These are phyloP conservation scores for Camellia granthamiana DNA, from an alignment of 148 eudicot species.

Conservation along the genomic window DNA sequence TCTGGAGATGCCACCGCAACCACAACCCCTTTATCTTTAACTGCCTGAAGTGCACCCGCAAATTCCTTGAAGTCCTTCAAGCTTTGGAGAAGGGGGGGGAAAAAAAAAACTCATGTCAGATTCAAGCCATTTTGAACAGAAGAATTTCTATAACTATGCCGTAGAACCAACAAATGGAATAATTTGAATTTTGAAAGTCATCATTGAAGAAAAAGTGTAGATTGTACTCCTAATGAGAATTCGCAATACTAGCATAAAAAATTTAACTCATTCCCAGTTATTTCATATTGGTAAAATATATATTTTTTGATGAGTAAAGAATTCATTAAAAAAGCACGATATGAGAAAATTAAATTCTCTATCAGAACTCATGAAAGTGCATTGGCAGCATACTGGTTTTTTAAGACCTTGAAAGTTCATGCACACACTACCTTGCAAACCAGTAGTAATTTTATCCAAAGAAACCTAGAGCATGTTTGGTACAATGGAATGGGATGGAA, in stretches of 20 bases:
- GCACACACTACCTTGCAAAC: not conserved
- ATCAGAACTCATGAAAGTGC: not conserved
- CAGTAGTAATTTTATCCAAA: too few relatives aligned
- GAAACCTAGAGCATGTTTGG: too few relatives aligned
- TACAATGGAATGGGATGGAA: too few relatives aligned
- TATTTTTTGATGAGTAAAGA: not conserved
- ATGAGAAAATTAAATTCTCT: not conserved
- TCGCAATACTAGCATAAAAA: not conserved
- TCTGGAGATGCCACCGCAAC: constrained; percentile 96
- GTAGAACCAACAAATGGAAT: not conserved
- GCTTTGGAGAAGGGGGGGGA: constrained; percentile 30
- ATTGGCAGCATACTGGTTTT: too few relatives aligned
- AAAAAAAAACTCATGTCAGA: too few relatives aligned
- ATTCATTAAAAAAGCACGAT: too few relatives aligned
- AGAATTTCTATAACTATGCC: not conserved
- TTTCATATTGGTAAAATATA: not conserved
- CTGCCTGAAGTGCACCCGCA: constrained; percentile 65
- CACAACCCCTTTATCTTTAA: constrained; percentile 76
- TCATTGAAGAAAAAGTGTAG: not conserved
- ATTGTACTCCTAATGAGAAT: not conserved
- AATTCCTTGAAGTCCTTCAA: constrained; percentile 87
- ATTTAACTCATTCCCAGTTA: too few relatives aligned
- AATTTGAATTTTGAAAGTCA: not conserved
- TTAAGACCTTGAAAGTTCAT: not conserved
- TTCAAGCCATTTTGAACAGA: not conserved